Conservation (phyloP, 352 stramenopile species). For the Phytophthora parvispora region DNA sequence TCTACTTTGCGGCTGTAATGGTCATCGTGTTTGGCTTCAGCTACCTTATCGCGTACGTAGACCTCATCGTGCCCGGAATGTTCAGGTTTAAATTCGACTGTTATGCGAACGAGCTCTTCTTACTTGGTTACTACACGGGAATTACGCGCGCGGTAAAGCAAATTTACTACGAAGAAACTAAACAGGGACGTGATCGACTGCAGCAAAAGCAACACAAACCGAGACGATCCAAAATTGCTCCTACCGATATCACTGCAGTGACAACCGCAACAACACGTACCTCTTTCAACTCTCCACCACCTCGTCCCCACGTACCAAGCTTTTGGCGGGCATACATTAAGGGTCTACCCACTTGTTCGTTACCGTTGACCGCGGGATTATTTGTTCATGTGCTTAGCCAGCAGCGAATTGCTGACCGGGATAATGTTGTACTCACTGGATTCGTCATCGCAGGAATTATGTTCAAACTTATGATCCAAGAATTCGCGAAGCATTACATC, state of each 20-base stretch:
- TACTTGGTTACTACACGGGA: background rate
- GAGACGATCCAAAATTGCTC: background rate
- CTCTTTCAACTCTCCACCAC: background rate
- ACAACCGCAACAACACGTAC: background rate
- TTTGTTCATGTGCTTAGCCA: background rate
- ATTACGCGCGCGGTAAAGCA: background rate
- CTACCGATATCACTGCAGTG: background rate
- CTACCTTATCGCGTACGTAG: conserved; percentile 11
- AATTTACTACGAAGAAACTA: conserved; percentile 22
- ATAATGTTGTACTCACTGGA: background rate
- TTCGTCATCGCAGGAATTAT: background rate
- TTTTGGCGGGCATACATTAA: conserved; percentile 1
- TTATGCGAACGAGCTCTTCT: background rate
- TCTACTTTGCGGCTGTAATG: background rate
- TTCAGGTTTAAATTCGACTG: conserved; percentile 3
- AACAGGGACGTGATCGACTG: background rate
- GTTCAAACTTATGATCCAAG: background rate
- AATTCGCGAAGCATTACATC: background rate
- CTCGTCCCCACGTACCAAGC: background rate
- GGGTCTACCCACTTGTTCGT: background rate
- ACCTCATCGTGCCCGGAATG: background rate
- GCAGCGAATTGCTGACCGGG: background rate
- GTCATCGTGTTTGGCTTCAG: conserved; percentile 9
- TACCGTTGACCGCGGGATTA: background rate
- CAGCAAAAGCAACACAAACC: background rate